Evolutionary conservation across 345 rosid species (phyloP), one percentile per base, ranked within the genome.

Genomic region (Boechera divaricarpa): DNA sequence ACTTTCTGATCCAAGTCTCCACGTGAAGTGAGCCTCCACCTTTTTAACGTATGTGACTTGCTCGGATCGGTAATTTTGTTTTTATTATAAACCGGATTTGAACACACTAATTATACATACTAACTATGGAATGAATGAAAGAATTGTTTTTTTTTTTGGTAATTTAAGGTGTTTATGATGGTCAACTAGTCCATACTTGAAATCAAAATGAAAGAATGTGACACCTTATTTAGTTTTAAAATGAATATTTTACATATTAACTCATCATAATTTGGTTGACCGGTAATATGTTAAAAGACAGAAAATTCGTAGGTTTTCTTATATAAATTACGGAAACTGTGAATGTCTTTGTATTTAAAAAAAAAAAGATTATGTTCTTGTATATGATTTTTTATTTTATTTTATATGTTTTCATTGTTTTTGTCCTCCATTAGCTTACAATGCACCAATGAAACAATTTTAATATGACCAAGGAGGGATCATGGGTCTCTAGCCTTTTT

Each of bases 1-100:
- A 62, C 59, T 42, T 39, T 52, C 49, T 48, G 47, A 76, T 76
- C 65, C 8, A 48, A 69, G 52, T 8, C 71, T 44, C 47, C 81
- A 78, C 81, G 81, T 78, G 77, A 72, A 72, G 68, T 78, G 68
- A 49, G 36, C 48, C 47, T 70, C 77, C 76, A 36, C 76, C 0
- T 63, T 49, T 68, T 71, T 63, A 70, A 70, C 70, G 69, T 68
- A 52, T 62, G 21, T 68, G 67, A 35, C 10, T 32, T 73, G 11
- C 18, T 73, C 45, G 0, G 1, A 63, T 73, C 54, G 24, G 16
- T 15, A 15, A 18, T 18, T 57, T 15, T 45, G 10, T 4, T 54
- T 28, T 57, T 11, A 1, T 18, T 32, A 16, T 13, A 10, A n/a
- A 9, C 12, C 41, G 26, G 24, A 15, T n/a, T 57, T 2, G 4